Conservation (phyloP, 116 monocot species). For the Papilionanthe hybrid region DNA sequence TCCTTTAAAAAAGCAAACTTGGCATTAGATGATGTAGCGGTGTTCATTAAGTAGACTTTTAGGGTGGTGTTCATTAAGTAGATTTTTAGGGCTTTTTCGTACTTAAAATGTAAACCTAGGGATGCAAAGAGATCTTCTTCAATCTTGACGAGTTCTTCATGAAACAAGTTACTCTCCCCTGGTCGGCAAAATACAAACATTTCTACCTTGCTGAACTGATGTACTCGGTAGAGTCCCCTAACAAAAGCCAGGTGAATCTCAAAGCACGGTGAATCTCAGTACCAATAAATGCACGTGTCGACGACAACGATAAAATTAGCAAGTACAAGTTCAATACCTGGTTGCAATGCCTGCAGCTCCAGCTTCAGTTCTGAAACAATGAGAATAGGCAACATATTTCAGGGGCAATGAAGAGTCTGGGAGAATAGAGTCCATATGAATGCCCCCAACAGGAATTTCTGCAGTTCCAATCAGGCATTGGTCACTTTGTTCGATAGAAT, state of each 20-base stretch:
- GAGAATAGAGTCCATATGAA: slow-evolving; percentile 94
- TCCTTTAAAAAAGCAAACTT: slow-evolving; percentile 35
- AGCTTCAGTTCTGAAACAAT: slow-evolving; percentile 96
- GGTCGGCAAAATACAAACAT: slow-evolving; percentile 93
- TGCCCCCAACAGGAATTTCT: slow-evolving; percentile 93
- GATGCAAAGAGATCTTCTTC: slow-evolving; percentile 91
- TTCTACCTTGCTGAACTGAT: slow-evolving; percentile 98
- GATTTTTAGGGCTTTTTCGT: slow-evolving; percentile 3
- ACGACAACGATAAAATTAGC: background rate
- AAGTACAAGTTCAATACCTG: slow-evolving; percentile 27
- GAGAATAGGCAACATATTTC: slow-evolving; percentile 91
- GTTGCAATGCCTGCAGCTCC: slow-evolving; percentile 90
- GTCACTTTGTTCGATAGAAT: slow-evolving; percentile 86
- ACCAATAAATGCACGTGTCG: no score
- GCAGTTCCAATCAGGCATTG: slow-evolving; percentile 97
- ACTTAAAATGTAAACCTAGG: slow-evolving; percentile 97
- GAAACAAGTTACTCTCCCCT: slow-evolving; percentile 73
- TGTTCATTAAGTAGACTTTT: background rate
- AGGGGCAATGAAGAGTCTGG: slow-evolving; percentile 71
- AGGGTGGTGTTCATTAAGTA: background rate
- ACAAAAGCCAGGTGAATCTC: background rate
- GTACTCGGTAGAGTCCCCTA: slow-evolving; percentile 95
- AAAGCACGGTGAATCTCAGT: background rate
- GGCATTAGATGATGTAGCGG: background rate
- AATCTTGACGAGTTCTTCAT: slow-evolving; percentile 80